Evolutionary conservation across 2,329 filamentous ascomycete species (phyloP).

Genomic region (Cladorrhinum sp.): DNA sequence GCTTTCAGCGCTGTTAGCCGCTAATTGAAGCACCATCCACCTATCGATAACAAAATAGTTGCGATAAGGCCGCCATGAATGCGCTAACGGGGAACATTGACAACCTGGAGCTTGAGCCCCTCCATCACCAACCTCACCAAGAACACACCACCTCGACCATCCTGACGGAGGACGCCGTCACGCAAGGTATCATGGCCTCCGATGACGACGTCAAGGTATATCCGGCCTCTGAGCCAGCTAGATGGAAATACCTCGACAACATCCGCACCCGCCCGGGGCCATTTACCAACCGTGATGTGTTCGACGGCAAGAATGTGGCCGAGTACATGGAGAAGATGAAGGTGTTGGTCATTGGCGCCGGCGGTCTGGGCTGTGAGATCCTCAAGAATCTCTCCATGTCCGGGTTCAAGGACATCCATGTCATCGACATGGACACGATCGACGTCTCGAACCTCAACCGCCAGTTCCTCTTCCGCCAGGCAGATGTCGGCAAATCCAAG

Average conservation of each 20-base stretch:
- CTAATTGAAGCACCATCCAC: not conserved
- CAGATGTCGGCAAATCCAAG: conserved; percentile 90
- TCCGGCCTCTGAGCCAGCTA: conserved; percentile 23
- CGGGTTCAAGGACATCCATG: conserved; percentile 94
- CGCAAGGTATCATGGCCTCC: conserved; percentile 19
- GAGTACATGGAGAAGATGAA: conserved; percentile 66
- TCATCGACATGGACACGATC: conserved; percentile 99
- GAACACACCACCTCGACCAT: not conserved
- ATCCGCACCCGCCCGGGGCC: conserved; percentile 76
- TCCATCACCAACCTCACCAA: not conserved
- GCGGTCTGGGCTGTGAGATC: conserved; percentile 92
- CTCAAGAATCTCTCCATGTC: conserved; percentile 94
- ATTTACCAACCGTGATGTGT: conserved; percentile 67
- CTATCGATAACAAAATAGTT: not conserved
- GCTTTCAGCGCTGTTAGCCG: not conserved
- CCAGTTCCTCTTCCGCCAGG: conserved; percentile 90
- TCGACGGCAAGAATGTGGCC: conserved; percentile 50
- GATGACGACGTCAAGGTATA: conserved; percentile 17
- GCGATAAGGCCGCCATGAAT: not conserved
- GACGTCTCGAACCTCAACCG: conserved; percentile 98
- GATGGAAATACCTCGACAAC: conserved; percentile 72
- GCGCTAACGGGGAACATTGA: conserved; percentile 2
- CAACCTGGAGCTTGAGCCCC: not conserved
- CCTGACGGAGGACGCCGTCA: not conserved
- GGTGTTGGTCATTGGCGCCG: conserved; percentile 79